phyloP scores from a whole-genome alignment of 805 yeast species.

The Wickerhamomyces ciferrii region DNA sequence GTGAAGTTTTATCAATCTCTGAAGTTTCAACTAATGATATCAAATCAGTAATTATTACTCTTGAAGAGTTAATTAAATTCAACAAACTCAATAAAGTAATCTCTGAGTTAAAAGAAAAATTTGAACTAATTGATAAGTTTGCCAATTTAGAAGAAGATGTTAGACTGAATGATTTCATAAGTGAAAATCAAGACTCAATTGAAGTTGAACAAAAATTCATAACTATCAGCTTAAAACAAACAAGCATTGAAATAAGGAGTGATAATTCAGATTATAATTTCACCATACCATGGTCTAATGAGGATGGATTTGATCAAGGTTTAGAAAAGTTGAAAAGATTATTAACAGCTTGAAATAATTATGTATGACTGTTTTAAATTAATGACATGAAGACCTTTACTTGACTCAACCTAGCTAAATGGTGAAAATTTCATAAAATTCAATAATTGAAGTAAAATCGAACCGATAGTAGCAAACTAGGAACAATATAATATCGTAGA shows the following conservation, averaged over 20 bases:
- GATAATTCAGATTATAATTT: not conserved
- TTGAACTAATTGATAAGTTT: slow-evolving; percentile 5
- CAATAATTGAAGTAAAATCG: too few species aligned
- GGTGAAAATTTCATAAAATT: too few species aligned
- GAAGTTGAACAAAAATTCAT: not conserved
- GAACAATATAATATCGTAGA: too few species aligned
- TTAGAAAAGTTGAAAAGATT: not conserved
- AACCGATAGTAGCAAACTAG: too few species aligned
- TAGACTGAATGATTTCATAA: slow-evolving; percentile 5
- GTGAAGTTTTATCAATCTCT: not conserved
- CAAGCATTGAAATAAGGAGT: not conserved
- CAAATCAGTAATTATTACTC: not conserved
- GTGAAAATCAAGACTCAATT: not conserved
- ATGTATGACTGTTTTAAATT: too few species aligned
- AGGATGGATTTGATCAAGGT: not conserved
- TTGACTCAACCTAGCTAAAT: too few species aligned
- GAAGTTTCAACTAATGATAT: not conserved
- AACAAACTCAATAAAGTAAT: not conserved
- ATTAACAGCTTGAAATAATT: not conserved
- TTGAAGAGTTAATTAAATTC: not conserved
- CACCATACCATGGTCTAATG: not conserved
- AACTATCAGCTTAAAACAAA: not conserved
- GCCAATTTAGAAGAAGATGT: slow-evolving; percentile 10
- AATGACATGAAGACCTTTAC: too few species aligned
- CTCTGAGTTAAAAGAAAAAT: not conserved